Base-by-base conservation (phyloP, 192 early-diverging fungal genomes). In the Thamnidium elegans region DNA sequence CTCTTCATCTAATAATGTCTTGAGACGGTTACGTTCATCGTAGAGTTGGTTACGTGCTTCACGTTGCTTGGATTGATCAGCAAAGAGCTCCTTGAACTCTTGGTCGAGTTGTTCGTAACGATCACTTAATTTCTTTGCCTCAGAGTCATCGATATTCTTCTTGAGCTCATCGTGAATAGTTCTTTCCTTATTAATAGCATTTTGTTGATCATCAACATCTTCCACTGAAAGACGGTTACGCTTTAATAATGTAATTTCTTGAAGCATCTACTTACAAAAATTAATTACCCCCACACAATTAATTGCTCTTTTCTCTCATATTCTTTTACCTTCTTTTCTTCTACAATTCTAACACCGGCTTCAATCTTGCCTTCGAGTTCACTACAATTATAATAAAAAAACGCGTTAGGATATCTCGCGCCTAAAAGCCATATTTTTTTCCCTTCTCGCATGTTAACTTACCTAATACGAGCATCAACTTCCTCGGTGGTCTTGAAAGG, bases 181-280 rank as follows among this genome's bases (percentile, higher is more conserved):
- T 77, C 82, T 75, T 62, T 88, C 73, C 58, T 67, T 75, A 67
- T 87, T 76, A 62, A 87, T 76, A 60, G 81, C 65, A 68, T 60
- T 50, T 71, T 86, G 78, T 70, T 85, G 77, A 65, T 73, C 68
- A 77, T 87, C 76, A 36, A 73, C 58, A 11, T 78, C 82, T 59
- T 90, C 84, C 54, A 95, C 84, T 11, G 78, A 66, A 63, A 93
- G 91, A 61, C 87, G 86, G 42, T 79, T 77, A 75, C 84, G 86
- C 72, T 94, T 92, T 69, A 93, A 77, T n/a, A 70, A 67, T 43
- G 84, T 90, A 58, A 92, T 89, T 70, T 94, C 92, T 52, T 87
- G 71, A n/a, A 94, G 83, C 47, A 90, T 84, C 77, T 81, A 75
- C 52, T 15, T 4, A 52, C 23, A 48, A 39, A 39, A 9, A 9